Conservation (phyloP, 345 rosid genomes). For the Brassica carinata region DNA sequence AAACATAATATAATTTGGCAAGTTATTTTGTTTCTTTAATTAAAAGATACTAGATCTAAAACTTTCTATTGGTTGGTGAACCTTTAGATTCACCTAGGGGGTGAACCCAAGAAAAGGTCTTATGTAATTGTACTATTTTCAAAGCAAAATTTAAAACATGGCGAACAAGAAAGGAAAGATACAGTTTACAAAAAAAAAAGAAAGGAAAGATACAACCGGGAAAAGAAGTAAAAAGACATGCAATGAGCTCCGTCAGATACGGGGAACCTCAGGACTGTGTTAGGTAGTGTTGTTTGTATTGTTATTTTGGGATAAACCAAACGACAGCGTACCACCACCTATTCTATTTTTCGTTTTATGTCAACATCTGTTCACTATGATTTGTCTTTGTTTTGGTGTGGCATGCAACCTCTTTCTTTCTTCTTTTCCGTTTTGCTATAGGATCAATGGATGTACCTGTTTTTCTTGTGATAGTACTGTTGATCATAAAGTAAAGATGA, state of each 20-base stretch:
- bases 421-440: background rate
- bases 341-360: conserved; percentile 1
- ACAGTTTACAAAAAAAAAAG: background rate
- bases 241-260: conserved; percentile 6
- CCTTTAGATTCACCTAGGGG: too few species aligned
- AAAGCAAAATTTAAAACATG: background rate
- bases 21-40: too few species aligned
- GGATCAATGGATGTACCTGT: background rate
- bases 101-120: too few species aligned
- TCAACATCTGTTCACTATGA: conserved; percentile 20
- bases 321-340: conserved; percentile 19
- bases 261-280: background rate
- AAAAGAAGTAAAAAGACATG: conserved; percentile 7
- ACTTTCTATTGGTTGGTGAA: too few species aligned
- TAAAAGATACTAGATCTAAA: too few species aligned
- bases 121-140: background rate
- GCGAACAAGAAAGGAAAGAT: background rate
- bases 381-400: background rate
- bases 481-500: too few species aligned
- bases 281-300: background rate
- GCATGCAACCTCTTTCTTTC: conserved; percentile 2
- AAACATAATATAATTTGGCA: too few species aligned
- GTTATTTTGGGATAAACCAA: conserved; percentile 6
- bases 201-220: background rate
- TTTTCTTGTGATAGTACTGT: background rate